Percentiles rank a stretch among this genome's conserved stretches.
These are phyloP conservation scores for Penicillium desertorum DNA, from an alignment of 495 filamentous ascomycete genomes.

Conservation along the genomic window DNA sequence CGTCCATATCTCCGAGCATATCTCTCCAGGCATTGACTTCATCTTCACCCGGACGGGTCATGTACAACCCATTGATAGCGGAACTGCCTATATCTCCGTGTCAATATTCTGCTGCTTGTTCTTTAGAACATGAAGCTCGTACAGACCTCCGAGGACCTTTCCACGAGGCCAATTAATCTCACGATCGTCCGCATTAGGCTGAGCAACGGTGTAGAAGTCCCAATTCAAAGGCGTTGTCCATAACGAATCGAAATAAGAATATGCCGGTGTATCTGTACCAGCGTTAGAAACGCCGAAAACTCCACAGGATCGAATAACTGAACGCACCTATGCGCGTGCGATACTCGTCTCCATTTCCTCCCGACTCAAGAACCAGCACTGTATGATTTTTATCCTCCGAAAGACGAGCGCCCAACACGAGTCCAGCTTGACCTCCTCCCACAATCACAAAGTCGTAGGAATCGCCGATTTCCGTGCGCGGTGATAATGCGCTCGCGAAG, in stretches of 20 bases:
- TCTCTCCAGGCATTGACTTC: constrained; percentile 37
- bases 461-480: constrained; percentile 30
- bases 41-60: constrained; percentile 35
- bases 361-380: constrained; percentile 48
- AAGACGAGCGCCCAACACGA: constrained; percentile 28
- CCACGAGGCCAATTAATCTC: constrained; percentile 37
- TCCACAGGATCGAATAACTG: not conserved
- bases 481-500: constrained; percentile 22
- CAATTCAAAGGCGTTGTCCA: constrained; percentile 43
- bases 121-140: not conserved
- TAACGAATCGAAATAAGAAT: constrained; percentile 35
- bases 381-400: constrained; percentile 32
- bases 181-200: constrained; percentile 35
- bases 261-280: constrained; percentile 32
- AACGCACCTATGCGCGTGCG: constrained; percentile 34
- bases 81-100: constrained; percentile 28
- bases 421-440: constrained; percentile 44
- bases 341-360: constrained; percentile 37
- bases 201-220: constrained; percentile 35
- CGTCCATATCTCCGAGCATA: constrained; percentile 36
- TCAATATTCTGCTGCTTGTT: not conserved
- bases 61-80: constrained; percentile 38
- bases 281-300: not conserved
- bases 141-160: constrained; percentile 40
- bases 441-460: constrained; percentile 51